These are phyloP conservation scores for Tulasnella sp. DNA, from an alignment of 768 basidiomycete genomes.

Conservation along the genomic window DNA sequence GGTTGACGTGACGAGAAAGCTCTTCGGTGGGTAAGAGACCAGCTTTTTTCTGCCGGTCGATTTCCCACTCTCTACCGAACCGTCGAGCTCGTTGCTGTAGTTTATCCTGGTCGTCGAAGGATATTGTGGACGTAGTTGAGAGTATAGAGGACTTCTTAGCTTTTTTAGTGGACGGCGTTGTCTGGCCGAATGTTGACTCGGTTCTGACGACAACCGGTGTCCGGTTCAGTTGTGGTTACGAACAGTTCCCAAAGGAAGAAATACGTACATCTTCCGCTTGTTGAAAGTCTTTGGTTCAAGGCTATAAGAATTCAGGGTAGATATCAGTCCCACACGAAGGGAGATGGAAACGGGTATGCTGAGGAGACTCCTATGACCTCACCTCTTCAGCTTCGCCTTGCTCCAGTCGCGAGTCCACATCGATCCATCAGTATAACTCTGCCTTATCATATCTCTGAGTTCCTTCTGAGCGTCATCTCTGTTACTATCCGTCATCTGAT, in stretches of 20 bases:
- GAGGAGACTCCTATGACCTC: slow-evolving; percentile 10
- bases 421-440: slow-evolving; percentile 71
- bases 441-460: slow-evolving; percentile 92
- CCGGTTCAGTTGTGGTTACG: background rate
- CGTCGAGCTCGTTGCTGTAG: slow-evolving; percentile 74
- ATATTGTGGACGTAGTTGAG: slow-evolving; percentile 31
- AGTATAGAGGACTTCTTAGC: slow-evolving; percentile 20
- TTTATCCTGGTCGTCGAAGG: slow-evolving; percentile 54
- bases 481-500: slow-evolving; percentile 82
- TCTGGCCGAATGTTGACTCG: slow-evolving; percentile 34
- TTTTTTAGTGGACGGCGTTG: slow-evolving; percentile 48
- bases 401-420: slow-evolving; percentile 94
- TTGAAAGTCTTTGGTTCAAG: slow-evolving; percentile 33
- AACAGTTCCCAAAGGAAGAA: background rate
- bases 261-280: slow-evolving; percentile 59
- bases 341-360: slow-evolving; percentile 8
- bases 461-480: slow-evolving; percentile 82
- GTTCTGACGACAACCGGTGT: background rate
- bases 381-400: slow-evolving; percentile 74
- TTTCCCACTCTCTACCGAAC: slow-evolving; percentile 81
- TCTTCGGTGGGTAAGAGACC: slow-evolving; percentile 19
- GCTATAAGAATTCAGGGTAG: slow-evolving; percentile 43
- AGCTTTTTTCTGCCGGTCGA: slow-evolving; percentile 47
- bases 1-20: slow-evolving; percentile 19
- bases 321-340: slow-evolving; percentile 33